Evolutionary conservation across 345 rosid species (phyloP).

Genomic region (Lumnitzera littorea): DNA sequence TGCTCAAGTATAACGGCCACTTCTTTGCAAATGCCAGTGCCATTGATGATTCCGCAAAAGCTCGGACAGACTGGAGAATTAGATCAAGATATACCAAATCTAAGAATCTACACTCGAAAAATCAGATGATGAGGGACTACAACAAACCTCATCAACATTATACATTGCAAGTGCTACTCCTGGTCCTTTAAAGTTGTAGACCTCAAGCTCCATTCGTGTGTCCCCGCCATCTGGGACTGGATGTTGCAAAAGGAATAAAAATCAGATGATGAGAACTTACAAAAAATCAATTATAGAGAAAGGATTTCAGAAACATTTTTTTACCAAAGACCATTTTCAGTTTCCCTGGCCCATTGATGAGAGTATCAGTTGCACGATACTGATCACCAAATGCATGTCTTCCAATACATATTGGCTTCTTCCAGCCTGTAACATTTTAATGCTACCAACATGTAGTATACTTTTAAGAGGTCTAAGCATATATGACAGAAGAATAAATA

Average conservation of each 20-base stretch:
- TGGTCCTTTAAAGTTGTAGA: slow-evolving; percentile 79
- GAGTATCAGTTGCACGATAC: slow-evolving; percentile 76
- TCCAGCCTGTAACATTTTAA: slow-evolving; percentile 60
- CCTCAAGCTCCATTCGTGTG: slow-evolving; percentile 58
- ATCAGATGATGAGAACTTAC: slow-evolving; percentile 5
- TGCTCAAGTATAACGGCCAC: slow-evolving; percentile 96
- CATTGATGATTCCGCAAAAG: slow-evolving; percentile 97
- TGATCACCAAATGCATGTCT: slow-evolving; percentile 99
- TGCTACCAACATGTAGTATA: slow-evolving; percentile 4
- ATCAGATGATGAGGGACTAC: background rate
- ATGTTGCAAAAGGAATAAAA: slow-evolving; percentile 7
- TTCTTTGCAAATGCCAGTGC: slow-evolving; percentile 71
- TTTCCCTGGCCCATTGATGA: slow-evolving; percentile 84
- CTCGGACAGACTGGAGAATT: slow-evolving; percentile 65
- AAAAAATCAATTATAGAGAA: slow-evolving; percentile 3
- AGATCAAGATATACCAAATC: slow-evolving; percentile 8
- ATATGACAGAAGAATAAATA: background rate
- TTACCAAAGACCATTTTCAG: slow-evolving; percentile 90
- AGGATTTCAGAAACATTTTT: slow-evolving; percentile 29
- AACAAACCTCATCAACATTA: slow-evolving; percentile 83
- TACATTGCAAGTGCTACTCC: slow-evolving; percentile 97
- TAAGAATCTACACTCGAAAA: background rate
- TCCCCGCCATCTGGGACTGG: slow-evolving; percentile 76
- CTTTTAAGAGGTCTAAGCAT: slow-evolving; percentile 4
- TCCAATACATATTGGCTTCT: slow-evolving; percentile 93